Conservation (phyloP, 2,329 filamentous ascomycete genomes). For the Xylaria sp. region DNA sequence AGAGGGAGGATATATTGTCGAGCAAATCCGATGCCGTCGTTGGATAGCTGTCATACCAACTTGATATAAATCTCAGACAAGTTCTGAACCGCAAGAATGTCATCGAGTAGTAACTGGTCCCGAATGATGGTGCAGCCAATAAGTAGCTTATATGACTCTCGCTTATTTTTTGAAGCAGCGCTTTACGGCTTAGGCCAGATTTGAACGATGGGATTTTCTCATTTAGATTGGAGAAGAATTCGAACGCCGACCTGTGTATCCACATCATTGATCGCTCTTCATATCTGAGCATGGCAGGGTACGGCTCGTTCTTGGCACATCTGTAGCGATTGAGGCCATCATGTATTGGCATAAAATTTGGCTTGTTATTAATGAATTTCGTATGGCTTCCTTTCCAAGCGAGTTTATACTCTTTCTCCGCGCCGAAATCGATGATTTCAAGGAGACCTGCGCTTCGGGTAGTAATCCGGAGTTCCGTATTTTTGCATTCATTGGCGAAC, state of each 20-base stretch:
- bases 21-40: constrained; percentile 2
- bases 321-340: not conserved
- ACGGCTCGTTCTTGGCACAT: constrained; percentile 8
- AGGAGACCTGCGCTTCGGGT: constrained; percentile 27
- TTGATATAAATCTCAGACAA: not conserved
- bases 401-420: not conserved
- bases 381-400: not conserved
- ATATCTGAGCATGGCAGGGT: constrained; percentile 20
- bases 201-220: not conserved
- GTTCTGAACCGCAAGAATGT: not conserved
- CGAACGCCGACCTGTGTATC: constrained; percentile 35
- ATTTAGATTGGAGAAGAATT: constrained; percentile 12
- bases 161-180: constrained; percentile 1
- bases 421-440: not conserved
- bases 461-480: constrained; percentile 15
- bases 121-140: not conserved
- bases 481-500: constrained; percentile 16
- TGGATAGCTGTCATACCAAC: not conserved
- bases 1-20: not conserved
- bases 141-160: constrained; percentile 10
- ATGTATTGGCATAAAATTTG: not conserved
- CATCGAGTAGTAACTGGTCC: fast-evolving
- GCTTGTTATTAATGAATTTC: not conserved
- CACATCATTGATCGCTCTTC: constrained; percentile 3
- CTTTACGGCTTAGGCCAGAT: not conserved